These are phyloP conservation scores for Orychophragmus violaceus DNA, from an alignment of 345 rosid genomes.

Conservation along the genomic window DNA sequence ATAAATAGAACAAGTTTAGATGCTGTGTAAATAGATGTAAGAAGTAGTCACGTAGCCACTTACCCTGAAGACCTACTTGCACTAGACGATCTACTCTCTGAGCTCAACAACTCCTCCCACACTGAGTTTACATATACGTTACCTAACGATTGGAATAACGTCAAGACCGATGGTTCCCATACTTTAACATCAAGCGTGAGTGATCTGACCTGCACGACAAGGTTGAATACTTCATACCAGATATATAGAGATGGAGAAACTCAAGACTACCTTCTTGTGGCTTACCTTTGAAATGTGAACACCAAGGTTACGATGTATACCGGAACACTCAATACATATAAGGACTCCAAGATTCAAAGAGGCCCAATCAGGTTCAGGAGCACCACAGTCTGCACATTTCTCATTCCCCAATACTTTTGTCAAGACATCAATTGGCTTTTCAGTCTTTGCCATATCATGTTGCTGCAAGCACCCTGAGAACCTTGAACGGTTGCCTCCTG, in stretches of 20 bases:
- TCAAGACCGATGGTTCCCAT: conserved; percentile 75
- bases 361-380: conserved; percentile 85
- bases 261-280: not conserved
- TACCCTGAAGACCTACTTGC: conserved; percentile 42
- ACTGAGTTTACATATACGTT: conserved; percentile 60
- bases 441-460: conserved; percentile 36
- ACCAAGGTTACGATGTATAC: conserved; percentile 80
- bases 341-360: conserved; percentile 73
- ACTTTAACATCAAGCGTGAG: conserved; percentile 75
- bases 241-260: not conserved
- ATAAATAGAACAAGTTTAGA: conserved; percentile 9
- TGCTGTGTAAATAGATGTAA: conserved; percentile 19
- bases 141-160: conserved; percentile 69
- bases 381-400: conserved; percentile 74
- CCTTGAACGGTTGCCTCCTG: conserved; percentile 41
- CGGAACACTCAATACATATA: conserved; percentile 76
- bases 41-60: conserved; percentile 15
- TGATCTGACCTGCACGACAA: conserved; percentile 58
- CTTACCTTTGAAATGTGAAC: conserved; percentile 75
- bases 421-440: conserved; percentile 58
- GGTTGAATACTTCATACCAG: not conserved
- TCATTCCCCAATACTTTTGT: conserved; percentile 62
- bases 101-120: conserved; percentile 65
- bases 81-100: conserved; percentile 31
- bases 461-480: conserved; percentile 43